Evolutionary conservation across 2,329 filamentous ascomycete species (phyloP).

Genomic region (Pseudogymnoascus sp.): DNA sequence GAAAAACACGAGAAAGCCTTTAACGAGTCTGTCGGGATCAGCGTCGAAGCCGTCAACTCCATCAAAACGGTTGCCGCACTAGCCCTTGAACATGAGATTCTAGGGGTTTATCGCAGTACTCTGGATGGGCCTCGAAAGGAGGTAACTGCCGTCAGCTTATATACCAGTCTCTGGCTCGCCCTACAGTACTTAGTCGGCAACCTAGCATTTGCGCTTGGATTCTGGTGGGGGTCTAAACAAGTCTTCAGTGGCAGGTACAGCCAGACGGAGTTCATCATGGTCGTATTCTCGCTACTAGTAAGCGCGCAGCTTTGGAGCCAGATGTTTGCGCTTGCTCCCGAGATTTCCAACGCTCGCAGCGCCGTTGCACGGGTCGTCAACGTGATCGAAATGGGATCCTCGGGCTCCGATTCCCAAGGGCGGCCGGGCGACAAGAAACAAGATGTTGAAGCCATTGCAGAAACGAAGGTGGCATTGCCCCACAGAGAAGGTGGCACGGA

Average conservation of each 20-base stretch:
- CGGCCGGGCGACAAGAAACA: slow-evolving; percentile 1
- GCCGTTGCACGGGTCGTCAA: slow-evolving; percentile 50
- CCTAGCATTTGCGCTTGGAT: slow-evolving; percentile 47
- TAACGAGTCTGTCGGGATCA: slow-evolving; percentile 53
- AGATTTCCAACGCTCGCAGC: slow-evolving; percentile 47
- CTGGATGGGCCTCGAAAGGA: slow-evolving; percentile 37
- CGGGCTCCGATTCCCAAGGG: slow-evolving; percentile 4
- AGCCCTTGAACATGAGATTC: slow-evolving; percentile 49
- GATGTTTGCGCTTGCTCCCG: slow-evolving; percentile 1
- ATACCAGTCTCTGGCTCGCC: slow-evolving; percentile 42
- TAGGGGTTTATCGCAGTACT: slow-evolving; percentile 37
- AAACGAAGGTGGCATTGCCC: slow-evolving; percentile 27
- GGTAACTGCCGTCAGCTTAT: slow-evolving; percentile 38
- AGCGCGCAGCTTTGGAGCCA: slow-evolving; percentile 36
- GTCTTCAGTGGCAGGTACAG: slow-evolving; percentile 44
- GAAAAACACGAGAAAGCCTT: slow-evolving; percentile 58
- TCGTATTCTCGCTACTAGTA: slow-evolving; percentile 48
- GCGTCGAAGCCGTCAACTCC: slow-evolving; percentile 50
- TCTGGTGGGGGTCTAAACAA: slow-evolving; percentile 54
- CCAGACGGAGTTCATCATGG: slow-evolving; percentile 36
- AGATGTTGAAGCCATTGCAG: slow-evolving; percentile 19
- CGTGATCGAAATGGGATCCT: slow-evolving; percentile 31
- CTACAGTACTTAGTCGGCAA: slow-evolving; percentile 46
- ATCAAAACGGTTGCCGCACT: slow-evolving; percentile 52
- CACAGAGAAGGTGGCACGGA: slow-evolving; percentile 41